Evolutionary conservation across 768 basidiomycete genomes (phyloP), one percentile per base, ranked within the genome.

Genomic region (Boletus pseudo-olivaceus): DNA sequence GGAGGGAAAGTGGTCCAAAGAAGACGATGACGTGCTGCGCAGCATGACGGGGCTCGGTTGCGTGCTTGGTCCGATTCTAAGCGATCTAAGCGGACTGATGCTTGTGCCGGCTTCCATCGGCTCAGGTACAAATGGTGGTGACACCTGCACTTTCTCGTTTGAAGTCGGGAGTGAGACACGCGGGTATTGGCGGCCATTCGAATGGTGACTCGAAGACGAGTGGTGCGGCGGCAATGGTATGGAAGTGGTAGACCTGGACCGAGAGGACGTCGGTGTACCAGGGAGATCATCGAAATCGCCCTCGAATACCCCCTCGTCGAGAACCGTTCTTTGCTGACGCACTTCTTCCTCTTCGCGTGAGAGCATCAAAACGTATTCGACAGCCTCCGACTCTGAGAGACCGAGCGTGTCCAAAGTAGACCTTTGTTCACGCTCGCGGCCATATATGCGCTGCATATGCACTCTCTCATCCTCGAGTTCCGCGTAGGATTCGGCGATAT

Each of bases 331-430:
- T 52, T 55, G 48, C 54, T 53, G 54, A 50, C 60, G 49, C 35
- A 53, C 51, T 51, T 49, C 68, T 38, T 81, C 83, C 65, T 92
- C 88, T 43, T 93, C 91, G 9, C 87, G 82, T 57, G 89, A 92
- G 58, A 93, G 78, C 89, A 93, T 93, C 43, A 93, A 67, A 0
- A 84, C 78, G 60, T 93, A 93, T 62, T 90, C 87, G 27, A 93
- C 72, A 1, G 86, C 88, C 62, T 90, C 90, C 2, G 70, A 69
- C 61, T 93, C 90, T 53, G 77, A 83, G 38, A 93, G 70, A 3
- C 91, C 90, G 4, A 93, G 77, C n/a, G 71, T 69, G 33, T 82
- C 75, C 23, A 92, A 67, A 11, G 78, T 76, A 2, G 75, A 74
- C 12, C 72, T 71, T 57, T 93, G 88, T 58, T 83, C 86, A 26